Evolutionary conservation across 805 yeast genomes (phyloP), one percentile per base, ranked within the genome.

Genomic region (Zygotorulaspora chibaensis): DNA sequence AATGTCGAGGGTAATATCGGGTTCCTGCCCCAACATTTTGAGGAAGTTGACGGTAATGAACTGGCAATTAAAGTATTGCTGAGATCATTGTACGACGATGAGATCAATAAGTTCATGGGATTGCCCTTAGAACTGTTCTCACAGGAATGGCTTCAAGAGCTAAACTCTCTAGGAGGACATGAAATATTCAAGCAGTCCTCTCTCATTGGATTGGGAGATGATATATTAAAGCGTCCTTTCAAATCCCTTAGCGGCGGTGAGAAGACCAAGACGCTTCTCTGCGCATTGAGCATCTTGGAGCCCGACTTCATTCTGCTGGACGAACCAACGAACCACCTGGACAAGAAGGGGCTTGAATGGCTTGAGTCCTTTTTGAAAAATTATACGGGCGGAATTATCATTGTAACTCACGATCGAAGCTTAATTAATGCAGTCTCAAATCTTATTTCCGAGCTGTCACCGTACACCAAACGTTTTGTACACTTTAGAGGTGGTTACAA

Each of bases 251-350:
- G 53, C 26, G 53, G 53, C 11, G 51, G 51, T 28, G 51, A 50
- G 43, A 50, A 50, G 46, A 50, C 53, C 11, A 50, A 50, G 33
- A 50, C 48, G 5, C 50, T 50, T 34, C 50, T 50, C 42, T 50
- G 53, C 23, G 48, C 53, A 13, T 33, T 50, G 10, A 46, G 50
- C 47, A 38, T 50, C 36, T 36, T 50, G 42, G 42, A 50, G 26
- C 51, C 53, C 2, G 53, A 50, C 33, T 42, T 50, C 48, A 46
- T 50, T 34, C 35, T 50, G 41, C 45, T 50, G 35, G 51, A 50
- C 35, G 53, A 50, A 35, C 53, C 53, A 25, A 50, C 53, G 17
- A 50, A 50, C 30, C 53, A 50, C 41, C 40, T 50, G 29, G 53
- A 50, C 47, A 42, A 33, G 23, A 43, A 28, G 29, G 53, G 53